Conservation (phyloP, 345 rosid genomes). For the Ceriops decandra region DNA sequence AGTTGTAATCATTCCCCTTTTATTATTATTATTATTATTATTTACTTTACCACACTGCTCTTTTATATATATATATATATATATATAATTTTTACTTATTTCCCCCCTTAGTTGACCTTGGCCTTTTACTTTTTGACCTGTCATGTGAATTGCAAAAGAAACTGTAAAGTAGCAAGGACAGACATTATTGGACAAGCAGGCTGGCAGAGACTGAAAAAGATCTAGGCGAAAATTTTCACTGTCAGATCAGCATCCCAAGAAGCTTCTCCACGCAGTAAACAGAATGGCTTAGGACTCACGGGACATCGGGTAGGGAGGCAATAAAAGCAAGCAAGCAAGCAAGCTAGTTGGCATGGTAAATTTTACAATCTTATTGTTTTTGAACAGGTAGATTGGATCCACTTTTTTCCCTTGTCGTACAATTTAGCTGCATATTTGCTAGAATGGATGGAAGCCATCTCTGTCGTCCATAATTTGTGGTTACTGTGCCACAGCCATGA, state of each 20-base stretch:
- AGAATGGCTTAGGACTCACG: neutral
- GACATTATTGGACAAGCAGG: constrained; percentile 11
- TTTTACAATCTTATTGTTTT: too few species aligned
- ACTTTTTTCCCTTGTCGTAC: too few species aligned
- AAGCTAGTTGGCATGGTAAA: too few species aligned
- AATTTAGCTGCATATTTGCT: neutral
- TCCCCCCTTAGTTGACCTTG: neutral
- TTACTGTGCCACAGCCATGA: neutral
- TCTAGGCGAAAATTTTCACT: neutral
- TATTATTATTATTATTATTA: too few species aligned
- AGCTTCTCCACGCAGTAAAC: neutral
- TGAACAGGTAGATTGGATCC: too few species aligned
- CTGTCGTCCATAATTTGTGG: neutral
- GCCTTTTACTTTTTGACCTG: constrained; percentile 1
- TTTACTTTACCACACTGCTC: too few species aligned
- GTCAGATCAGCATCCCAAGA: constrained; percentile 23
- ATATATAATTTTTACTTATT: too few species aligned
- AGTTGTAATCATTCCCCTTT: too few species aligned
- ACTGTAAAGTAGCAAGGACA: constrained; percentile 8
- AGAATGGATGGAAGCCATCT: constrained; percentile 6
- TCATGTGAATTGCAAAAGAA: neutral
- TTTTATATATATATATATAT: too few species aligned
- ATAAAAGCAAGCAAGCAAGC: too few species aligned
- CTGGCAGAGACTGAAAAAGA: too few species aligned
- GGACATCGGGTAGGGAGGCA: too few species aligned